These are phyloP conservation scores for Termitomyces sp. DNA, from an alignment of 768 basidiomycete species.

Conservation along the genomic window DNA sequence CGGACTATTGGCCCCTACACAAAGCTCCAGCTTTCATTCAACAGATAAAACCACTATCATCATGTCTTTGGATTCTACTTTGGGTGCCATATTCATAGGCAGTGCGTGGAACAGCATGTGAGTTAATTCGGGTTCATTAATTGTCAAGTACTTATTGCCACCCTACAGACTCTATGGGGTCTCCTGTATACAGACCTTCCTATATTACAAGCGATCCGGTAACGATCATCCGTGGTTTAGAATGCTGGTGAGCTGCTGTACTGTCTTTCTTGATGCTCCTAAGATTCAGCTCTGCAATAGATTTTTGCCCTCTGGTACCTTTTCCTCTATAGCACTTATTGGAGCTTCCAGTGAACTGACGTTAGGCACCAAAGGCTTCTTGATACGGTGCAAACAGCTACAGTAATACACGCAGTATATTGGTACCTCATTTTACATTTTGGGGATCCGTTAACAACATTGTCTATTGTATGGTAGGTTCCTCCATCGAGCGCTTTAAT, in stretches of 20 bases:
- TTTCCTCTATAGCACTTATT: neutral
- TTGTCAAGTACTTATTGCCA: no score
- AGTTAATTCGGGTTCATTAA: no score
- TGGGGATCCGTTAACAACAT: neutral
- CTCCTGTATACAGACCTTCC: neutral
- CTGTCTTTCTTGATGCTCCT: no score
- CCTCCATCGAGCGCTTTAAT: neutral
- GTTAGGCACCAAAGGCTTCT: neutral
- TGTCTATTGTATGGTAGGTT: neutral
- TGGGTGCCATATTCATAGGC: neutral
- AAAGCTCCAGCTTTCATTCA: neutral
- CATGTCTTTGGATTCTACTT: neutral
- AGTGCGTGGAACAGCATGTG: neutral
- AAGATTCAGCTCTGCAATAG: neutral
- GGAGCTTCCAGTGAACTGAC: neutral
- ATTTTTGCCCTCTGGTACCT: neutral
- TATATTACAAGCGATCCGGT: slow-evolving; percentile 5
- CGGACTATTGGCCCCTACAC: no score
- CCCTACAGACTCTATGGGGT: neutral
- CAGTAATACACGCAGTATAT: neutral
- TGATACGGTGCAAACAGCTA: neutral
- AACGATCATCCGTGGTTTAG: neutral
- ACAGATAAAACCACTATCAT: no score
- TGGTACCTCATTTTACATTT: neutral
- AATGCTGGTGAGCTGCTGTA: neutral